Evolutionary conservation across 2,329 filamentous ascomycete species (phyloP).

Genomic region (Clonostachys sp.): DNA sequence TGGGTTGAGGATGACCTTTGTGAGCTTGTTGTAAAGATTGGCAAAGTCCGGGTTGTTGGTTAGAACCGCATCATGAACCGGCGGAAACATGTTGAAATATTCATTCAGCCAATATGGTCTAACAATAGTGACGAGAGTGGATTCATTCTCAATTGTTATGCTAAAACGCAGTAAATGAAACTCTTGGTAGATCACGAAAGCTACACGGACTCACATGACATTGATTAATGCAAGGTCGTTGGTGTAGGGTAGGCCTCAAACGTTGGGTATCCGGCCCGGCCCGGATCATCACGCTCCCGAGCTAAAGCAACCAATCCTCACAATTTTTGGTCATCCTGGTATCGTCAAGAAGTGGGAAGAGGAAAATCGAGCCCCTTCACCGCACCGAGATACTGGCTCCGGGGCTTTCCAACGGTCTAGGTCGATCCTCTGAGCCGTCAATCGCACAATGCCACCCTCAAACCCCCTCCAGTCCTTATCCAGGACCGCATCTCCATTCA

Average conservation of each 20-base stretch:
- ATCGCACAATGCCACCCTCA: conserved; percentile 1
- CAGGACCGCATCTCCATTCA: not conserved
- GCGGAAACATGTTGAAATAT: conserved; percentile 47
- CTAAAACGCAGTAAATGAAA: not conserved
- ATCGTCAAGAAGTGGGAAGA: conserved; percentile 7
- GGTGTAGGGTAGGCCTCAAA: no score
- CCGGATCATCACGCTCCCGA: no score
- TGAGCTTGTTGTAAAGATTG: conserved; percentile 51
- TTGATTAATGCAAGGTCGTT: no score
- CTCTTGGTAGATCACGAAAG: conserved; percentile 16
- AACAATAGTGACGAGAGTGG: not conserved
- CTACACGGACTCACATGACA: conserved; percentile 26
- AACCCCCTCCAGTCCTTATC: not conserved
- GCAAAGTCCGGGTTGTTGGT: conserved; percentile 56
- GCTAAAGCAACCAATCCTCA: not conserved
- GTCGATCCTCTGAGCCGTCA: no score
- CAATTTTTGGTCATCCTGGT: conserved; percentile 1
- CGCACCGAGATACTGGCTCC: not conserved
- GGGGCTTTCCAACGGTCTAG: not conserved
- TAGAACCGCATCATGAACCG: conserved; percentile 49
- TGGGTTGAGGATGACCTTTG: conserved; percentile 46
- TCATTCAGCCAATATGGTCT: not conserved
- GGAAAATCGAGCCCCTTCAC: conserved; percentile 2
- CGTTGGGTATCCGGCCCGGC: no score
- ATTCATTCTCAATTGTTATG: not conserved